Conservation (phyloP, 176 grass and related monocot species). For the Lolium multiflorum region DNA sequence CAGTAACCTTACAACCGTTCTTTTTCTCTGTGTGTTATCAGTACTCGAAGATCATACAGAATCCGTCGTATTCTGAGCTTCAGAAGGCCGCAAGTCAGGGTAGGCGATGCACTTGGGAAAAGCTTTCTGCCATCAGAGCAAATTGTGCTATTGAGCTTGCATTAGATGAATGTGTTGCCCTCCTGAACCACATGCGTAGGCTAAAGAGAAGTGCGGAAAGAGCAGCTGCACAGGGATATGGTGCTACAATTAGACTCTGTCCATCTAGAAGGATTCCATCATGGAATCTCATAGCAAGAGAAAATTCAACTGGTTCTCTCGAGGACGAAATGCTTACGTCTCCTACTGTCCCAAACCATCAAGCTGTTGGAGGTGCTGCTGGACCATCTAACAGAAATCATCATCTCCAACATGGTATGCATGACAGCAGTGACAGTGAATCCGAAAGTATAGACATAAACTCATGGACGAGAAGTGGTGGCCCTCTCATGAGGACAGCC, state of each 20-base stretch:
- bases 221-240: conserved; percentile 70
- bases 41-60: conserved; percentile 98
- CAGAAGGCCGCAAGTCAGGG: conserved; percentile 91
- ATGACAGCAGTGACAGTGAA: conserved; percentile 92
- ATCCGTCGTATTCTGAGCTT: conserved; percentile 77
- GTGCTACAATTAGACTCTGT: conserved; percentile 60
- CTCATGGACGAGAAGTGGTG: conserved; percentile 93
- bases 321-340: conserved; percentile 72
- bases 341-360: conserved; percentile 42
- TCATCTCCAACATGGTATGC: conserved; percentile 45
- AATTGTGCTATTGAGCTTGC: conserved; percentile 91
- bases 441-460: conserved; percentile 82
- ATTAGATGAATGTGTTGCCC: conserved; percentile 84
- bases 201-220: conserved; percentile 81
- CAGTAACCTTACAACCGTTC: conserved; percentile 31
- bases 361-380: conserved; percentile 51
- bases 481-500: conserved; percentile 91
- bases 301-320: conserved; percentile 90
- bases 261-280: conserved; percentile 94
- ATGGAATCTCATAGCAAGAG: conserved; percentile 98
- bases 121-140: conserved; percentile 87
- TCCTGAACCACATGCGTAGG: conserved; percentile 87
- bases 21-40: conserved; percentile 42
- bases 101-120: conserved; percentile 89
- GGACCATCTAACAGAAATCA: conserved; percentile 52